phyloP scores from a whole-genome alignment of 2,329 filamentous ascomycete genomes.

The Ophiostoma sp. region DNA sequence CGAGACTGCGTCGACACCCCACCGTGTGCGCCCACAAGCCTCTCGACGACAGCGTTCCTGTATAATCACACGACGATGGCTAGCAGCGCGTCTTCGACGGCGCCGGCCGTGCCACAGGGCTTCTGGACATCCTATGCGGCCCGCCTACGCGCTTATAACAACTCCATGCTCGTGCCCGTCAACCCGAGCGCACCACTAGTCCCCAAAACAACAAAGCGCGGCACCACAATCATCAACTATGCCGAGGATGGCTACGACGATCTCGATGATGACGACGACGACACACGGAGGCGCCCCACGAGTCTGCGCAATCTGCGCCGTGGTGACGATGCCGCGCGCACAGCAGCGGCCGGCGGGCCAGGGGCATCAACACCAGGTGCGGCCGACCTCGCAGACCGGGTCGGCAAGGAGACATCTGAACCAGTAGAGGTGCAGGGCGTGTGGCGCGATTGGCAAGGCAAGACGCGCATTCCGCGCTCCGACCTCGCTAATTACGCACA shows the following conservation, averaged over 20 bases:
- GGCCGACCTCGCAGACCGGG: slow-evolving; percentile 60
- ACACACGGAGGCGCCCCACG: slow-evolving; percentile 72
- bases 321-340: slow-evolving; percentile 61
- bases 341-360: background rate
- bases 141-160: slow-evolving; percentile 82
- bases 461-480: slow-evolving; percentile 51
- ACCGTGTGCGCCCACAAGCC: background rate
- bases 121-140: slow-evolving; percentile 90
- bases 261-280: slow-evolving; percentile 64
- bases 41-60: background rate
- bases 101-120: slow-evolving; percentile 61
- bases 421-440: slow-evolving; percentile 85
- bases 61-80: slow-evolving; percentile 6
- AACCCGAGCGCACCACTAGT: slow-evolving; percentile 64
- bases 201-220: slow-evolving; percentile 88
- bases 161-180: slow-evolving; percentile 82
- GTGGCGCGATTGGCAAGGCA: slow-evolving; percentile 93
- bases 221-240: slow-evolving; percentile 95
- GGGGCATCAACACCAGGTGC: background rate
- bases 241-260: slow-evolving; percentile 94
- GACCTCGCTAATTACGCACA: slow-evolving; percentile 59
- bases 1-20: background rate
- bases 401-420: slow-evolving; percentile 72
- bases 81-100: slow-evolving; percentile 8
- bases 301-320: slow-evolving; percentile 76